Evolutionary conservation across 208 protist genomes (phyloP).

Genomic region (Trypanosoma brucei): DNA sequence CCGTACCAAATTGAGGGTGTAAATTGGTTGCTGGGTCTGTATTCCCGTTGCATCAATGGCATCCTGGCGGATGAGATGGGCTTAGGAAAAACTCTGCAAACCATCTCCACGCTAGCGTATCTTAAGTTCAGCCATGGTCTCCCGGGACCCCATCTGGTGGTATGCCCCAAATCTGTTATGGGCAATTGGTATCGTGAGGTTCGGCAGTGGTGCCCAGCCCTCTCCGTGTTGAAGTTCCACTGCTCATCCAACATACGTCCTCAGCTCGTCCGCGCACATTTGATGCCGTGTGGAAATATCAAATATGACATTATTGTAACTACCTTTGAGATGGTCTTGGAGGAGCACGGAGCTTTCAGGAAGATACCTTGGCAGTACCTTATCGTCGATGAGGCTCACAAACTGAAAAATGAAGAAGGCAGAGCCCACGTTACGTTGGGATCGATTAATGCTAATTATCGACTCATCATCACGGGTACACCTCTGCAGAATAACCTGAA

Average conservation of each 20-base stretch:
- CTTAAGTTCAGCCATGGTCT: slow-evolving; percentile 90
- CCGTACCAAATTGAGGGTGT: slow-evolving; percentile 98
- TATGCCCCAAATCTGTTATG: slow-evolving; percentile 96
- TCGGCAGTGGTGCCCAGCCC: slow-evolving; percentile 92
- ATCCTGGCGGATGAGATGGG: slow-evolving; percentile 99
- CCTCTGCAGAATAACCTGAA: slow-evolving; percentile 97
- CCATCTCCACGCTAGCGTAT: slow-evolving; percentile 95
- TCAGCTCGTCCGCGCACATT: slow-evolving; percentile 56
- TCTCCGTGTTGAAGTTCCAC: slow-evolving; percentile 93
- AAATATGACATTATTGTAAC: slow-evolving; percentile 94
- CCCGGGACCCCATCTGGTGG: slow-evolving; percentile 94
- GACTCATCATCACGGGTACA: slow-evolving; percentile 97
- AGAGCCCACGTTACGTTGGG: slow-evolving; percentile 58
- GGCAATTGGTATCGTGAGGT: slow-evolving; percentile 98
- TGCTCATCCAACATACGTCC: slow-evolving; percentile 91
- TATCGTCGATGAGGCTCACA: slow-evolving; percentile 99
- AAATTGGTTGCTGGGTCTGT: slow-evolving; percentile 97
- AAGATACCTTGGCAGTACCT: slow-evolving; percentile 94
- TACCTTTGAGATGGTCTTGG: slow-evolving; percentile 95
- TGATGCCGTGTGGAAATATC: slow-evolving; percentile 48
- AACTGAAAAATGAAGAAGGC: slow-evolving; percentile 91
- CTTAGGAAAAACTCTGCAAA: slow-evolving; percentile 96
- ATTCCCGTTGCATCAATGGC: slow-evolving; percentile 95
- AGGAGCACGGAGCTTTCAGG: slow-evolving; percentile 87
- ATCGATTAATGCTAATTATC: slow-evolving; percentile 75